phyloP scores from a whole-genome alignment of 2,329 filamentous ascomycete species.

The Trichoderma aggressivum region DNA sequence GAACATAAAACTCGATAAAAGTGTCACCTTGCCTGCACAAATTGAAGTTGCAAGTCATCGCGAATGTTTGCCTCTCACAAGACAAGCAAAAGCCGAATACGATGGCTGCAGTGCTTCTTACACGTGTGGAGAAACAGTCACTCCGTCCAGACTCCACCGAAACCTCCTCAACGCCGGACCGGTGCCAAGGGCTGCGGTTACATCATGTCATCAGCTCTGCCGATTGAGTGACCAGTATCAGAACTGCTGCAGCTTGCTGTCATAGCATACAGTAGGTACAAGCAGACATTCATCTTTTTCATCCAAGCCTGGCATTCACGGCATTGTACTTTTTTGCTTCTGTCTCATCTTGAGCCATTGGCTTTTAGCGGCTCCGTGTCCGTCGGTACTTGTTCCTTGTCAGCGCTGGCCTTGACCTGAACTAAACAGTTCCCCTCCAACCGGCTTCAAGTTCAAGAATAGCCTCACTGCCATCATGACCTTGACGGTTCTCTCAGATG shows the following conservation, averaged over 20 bases:
- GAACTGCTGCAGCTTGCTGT: not conserved
- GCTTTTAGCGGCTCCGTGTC: not conserved
- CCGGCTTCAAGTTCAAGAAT: not conserved
- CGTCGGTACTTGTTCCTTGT: not conserved
- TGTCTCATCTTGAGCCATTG: not conserved
- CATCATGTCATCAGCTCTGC: not conserved
- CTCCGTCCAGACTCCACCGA: constrained; percentile 5
- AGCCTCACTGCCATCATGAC: constrained; percentile 42
- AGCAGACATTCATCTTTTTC: not conserved
- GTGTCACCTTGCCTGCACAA: not conserved
- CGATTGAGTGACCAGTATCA: not conserved
- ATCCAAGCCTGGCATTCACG: not conserved
- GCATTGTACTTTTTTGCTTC: not conserved
- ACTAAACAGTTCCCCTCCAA: not conserved
- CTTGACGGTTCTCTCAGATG: constrained; percentile 56
- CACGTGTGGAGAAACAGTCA: constrained; percentile 8
- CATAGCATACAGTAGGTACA: not conserved
- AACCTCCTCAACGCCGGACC: constrained; percentile 8
- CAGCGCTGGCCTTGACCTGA: not conserved
- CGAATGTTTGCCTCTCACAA: not conserved
- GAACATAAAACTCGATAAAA: not conserved
- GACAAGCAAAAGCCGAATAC: not conserved
- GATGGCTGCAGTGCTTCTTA: not conserved
- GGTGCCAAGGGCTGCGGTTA: constrained; percentile 2
- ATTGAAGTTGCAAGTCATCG: not conserved